Evolutionary conservation across 148 eudicot species (phyloP).

Genomic region (Rhododendron williamsianum): DNA sequence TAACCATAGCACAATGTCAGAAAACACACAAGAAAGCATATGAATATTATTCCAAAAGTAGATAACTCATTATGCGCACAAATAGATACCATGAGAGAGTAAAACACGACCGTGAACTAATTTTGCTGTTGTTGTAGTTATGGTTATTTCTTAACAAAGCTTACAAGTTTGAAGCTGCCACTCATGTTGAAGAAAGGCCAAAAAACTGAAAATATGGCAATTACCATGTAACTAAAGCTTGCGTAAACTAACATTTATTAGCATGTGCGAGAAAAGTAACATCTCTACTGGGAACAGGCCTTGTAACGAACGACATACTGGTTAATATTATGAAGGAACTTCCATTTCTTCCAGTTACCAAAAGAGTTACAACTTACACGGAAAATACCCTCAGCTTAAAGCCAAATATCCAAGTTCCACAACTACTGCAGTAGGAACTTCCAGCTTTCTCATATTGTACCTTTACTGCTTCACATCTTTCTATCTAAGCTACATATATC

Average conservation of each 20-base stretch:
- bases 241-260: neutral
- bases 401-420: neutral
- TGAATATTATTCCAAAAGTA: neutral
- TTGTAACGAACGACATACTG: neutral
- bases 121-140: neutral
- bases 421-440: neutral
- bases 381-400: neutral
- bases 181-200: neutral
- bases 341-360: neutral
- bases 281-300: neutral
- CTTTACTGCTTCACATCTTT: neutral
- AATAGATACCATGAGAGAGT: neutral
- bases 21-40: neutral
- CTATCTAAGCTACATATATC: neutral
- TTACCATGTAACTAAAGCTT: neutral
- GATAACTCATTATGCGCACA: neutral
- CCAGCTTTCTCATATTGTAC: neutral
- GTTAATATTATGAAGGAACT: neutral
- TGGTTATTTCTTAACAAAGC: neutral
- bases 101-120: neutral
- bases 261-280: neutral
- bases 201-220: neutral
- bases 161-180: neutral
- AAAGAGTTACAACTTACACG: neutral
- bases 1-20: neutral